Conservation (phyloP, 371 early-diverging fungal genomes). For the Parasitella parasitica region DNA sequence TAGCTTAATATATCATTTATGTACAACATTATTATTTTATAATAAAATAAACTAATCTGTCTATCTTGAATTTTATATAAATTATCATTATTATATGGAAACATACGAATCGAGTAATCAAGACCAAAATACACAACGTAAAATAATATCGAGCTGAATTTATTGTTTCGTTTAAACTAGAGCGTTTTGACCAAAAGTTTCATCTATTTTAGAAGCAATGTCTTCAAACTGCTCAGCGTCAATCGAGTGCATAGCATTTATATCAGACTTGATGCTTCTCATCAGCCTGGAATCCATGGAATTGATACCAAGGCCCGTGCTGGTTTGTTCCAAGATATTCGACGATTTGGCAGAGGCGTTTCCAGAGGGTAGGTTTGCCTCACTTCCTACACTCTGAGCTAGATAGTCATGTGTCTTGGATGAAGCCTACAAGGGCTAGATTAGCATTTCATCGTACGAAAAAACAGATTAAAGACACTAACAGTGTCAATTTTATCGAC, state of each 20-base stretch:
- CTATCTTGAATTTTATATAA: no score
- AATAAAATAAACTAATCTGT: no score
- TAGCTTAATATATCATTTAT: background rate
- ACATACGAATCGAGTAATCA: no score
- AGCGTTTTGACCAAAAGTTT: constrained; percentile 24
- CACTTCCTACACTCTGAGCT: background rate
- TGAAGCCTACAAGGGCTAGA: background rate
- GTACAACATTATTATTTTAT: background rate
- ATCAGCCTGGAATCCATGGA: constrained; percentile 3
- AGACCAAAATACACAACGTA: no score
- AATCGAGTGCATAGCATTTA: constrained; percentile 20
- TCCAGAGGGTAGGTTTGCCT: background rate
- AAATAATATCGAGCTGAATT: no score
- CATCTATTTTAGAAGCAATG: constrained; percentile 22
- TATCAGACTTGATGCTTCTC: constrained; percentile 15
- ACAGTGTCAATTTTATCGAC: constrained; percentile 17
- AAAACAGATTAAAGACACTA: background rate
- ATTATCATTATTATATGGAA: no score
- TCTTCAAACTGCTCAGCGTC: constrained; percentile 15
- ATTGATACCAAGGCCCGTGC: background rate
- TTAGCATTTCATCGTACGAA: background rate
- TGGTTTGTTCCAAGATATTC: background rate
- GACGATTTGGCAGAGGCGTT: background rate
- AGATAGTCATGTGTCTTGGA: constrained; percentile 9
- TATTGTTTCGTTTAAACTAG: constrained; percentile 13